Evolutionary conservation across 1,284 basidiomycete species (phyloP), one percentile per base, ranked within the genome.

Genomic region (Erythrobasidium hasegawianum): DNA sequence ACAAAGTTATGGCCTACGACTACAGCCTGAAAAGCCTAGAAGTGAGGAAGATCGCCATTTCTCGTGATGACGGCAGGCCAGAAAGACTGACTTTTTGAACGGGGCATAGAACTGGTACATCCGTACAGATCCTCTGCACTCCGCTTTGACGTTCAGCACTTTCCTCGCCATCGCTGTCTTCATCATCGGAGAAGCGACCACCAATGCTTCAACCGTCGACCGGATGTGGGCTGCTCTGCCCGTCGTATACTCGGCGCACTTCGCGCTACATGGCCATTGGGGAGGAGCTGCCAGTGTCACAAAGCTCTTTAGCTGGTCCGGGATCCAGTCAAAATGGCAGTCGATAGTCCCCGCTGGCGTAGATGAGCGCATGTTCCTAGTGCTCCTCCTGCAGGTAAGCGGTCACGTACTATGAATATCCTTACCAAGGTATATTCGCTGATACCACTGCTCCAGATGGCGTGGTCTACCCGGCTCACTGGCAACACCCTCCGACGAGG

Each of bases 401-500:
- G 9, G 3, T 9, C 55, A 57, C 4, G 27, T 24, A 11, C 33
- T 33, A 11, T 33, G 9, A 13, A 27, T 9, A 20, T 26, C 20
- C 38, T 26, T 10, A 59, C 16, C 9, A 38, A 2, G 14, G 16
- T 18, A 16, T 24, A 52, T 5, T 38, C 11, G 14, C 47, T 16
- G 20, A 41, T 53, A 20, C 43, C 13, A 52, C 60, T 57, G 1
- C 70, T 77, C 11, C 75, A 77, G 61, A 43, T 75, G 26, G 58
- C 75, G 13, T 79, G 77, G 77, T 72, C 72, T 1, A 60, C 70
- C 14, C 85, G 92, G 52, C 79, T 97, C 55, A 85, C 84, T 4
- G 90, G 88, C 74, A 92, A 97, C 76, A 88, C 92, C 0, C 86
- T 85, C 77, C 82, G 91, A 26, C 82, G 94, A 60, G 93, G 90